A percentile compares a stretch with the other conserved stretches of the same genome.
These are phyloP conservation scores for Chaetomium strumarium DNA, from an alignment of 2,329 filamentous ascomycete species.

Conservation along the genomic window DNA sequence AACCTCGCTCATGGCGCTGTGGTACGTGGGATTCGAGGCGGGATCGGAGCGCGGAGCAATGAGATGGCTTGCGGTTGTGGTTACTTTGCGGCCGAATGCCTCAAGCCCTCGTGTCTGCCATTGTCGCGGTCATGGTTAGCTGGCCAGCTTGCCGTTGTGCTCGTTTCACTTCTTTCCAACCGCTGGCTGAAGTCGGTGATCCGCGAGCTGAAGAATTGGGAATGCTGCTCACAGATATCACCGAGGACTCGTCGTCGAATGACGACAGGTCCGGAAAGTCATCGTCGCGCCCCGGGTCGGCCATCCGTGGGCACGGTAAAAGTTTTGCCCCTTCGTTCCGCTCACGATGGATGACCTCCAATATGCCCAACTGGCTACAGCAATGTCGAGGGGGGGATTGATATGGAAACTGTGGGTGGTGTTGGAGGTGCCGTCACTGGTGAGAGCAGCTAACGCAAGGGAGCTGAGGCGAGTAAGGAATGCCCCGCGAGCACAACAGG, in stretches of 20 bases:
- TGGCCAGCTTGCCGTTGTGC: neutral
- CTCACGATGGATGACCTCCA: neutral
- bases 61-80: slow-evolving; percentile 84
- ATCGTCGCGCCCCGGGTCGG: slow-evolving; percentile 24
- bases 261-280: slow-evolving; percentile 25
- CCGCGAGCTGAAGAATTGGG: neutral
- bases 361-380: neutral
- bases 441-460: slow-evolving; percentile 2
- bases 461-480: neutral
- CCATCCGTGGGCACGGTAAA: slow-evolving; percentile 23
- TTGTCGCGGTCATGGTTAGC: slow-evolving; percentile 18
- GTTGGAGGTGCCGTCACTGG: neutral
- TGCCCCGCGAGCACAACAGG: slow-evolving; percentile 9
- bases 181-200: neutral
- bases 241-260: slow-evolving; percentile 25
- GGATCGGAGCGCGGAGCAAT: slow-evolving; percentile 63
- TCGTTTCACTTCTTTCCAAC: neutral
- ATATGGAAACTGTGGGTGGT: neutral
- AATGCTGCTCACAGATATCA: slow-evolving; percentile 23
- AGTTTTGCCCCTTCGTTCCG: slow-evolving; percentile 6
- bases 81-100: slow-evolving; percentile 90
- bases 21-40: slow-evolving; percentile 61
- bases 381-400: neutral
- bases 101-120: slow-evolving; percentile 77
- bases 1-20: slow-evolving; percentile 80